Conservation (phyloP, 345 rosid species). For the Stellera chamaejasme region DNA sequence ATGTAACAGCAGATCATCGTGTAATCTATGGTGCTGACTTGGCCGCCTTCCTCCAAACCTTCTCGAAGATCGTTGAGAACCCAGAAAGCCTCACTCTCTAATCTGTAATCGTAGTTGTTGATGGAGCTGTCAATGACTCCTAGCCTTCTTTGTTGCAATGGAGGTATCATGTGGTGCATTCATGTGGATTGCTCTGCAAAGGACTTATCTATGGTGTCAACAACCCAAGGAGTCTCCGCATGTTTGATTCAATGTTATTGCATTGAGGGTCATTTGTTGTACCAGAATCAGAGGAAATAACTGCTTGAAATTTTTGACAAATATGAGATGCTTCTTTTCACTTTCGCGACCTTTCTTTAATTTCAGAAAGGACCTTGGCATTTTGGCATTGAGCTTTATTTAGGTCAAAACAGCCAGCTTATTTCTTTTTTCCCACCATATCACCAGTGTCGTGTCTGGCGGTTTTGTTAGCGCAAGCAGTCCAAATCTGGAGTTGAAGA, state of each 20-base stretch:
- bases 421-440: too few relatives aligned
- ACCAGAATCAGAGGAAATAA: constrained; percentile 16
- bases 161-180: constrained; percentile 8
- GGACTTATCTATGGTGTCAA: neutral
- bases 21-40: constrained; percentile 90
- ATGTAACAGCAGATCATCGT: constrained; percentile 94
- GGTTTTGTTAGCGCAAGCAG: too few relatives aligned
- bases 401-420: too few relatives aligned
- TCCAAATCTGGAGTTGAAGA: too few relatives aligned
- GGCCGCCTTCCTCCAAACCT: constrained; percentile 90
- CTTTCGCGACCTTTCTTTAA: too few relatives aligned
- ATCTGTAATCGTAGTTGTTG: constrained; percentile 12
- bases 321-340: neutral
- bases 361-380: too few relatives aligned
- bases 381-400: too few relatives aligned
- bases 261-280: constrained; percentile 2
- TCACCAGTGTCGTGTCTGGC: too few relatives aligned
- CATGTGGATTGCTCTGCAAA: constrained; percentile 8
- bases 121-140: constrained; percentile 4
- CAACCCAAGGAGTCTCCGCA: too few relatives aligned
- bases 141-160: constrained; percentile 7
- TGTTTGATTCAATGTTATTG: neutral
- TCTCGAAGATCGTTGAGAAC: constrained; percentile 77
- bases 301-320: constrained; percentile 6
- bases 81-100: constrained; percentile 79